These are phyloP conservation scores for Ophiostoma piceae DNA, from an alignment of 2,329 filamentous ascomycete species.

Conservation along the genomic window DNA sequence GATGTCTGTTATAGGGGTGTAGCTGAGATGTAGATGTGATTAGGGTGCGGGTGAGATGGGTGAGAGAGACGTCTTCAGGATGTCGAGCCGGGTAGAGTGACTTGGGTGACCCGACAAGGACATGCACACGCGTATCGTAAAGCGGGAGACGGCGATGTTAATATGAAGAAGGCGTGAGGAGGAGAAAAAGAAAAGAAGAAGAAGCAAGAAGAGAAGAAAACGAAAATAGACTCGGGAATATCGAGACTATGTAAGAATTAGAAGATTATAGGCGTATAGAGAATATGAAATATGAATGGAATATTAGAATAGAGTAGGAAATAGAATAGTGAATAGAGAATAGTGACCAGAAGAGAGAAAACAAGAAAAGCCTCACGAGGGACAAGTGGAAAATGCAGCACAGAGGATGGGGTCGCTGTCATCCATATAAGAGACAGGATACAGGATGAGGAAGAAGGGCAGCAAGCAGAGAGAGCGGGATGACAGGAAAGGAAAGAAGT, in stretches of 20 bases:
- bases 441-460: background rate
- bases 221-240: background rate
- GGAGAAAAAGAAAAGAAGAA: background rate
- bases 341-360: background rate
- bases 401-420: background rate
- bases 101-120: conserved; percentile 1
- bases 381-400: conserved; percentile 9
- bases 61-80: background rate
- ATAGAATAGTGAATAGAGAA: background rate
- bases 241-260: conserved; percentile 6
- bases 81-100: background rate
- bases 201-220: background rate
- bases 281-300: background rate
- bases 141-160: background rate
- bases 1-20: background rate
- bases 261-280: background rate
- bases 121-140: background rate
- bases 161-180: background rate
- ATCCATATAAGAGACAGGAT: background rate
- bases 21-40: background rate
- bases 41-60: background rate
- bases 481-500: conserved; percentile 4
- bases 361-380: conserved; percentile 8
- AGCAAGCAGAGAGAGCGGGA: background rate
- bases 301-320: background rate